Conservation (phyloP, 2,329 filamentous ascomycete species). For the Bertia moriformis region DNA sequence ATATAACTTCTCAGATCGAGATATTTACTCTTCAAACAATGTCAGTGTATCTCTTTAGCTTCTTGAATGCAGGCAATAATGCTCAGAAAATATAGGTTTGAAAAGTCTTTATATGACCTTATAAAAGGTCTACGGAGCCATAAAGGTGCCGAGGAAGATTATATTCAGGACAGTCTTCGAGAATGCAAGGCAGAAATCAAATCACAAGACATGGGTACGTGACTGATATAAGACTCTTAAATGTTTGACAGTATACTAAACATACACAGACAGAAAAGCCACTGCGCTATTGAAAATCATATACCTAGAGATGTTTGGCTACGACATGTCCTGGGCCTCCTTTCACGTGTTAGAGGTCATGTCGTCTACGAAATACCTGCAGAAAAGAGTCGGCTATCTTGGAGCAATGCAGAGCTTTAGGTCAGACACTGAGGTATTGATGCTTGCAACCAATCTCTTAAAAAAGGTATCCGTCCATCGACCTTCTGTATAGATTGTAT, state of each 20-base stretch:
- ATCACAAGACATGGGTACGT: constrained; percentile 42
- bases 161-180: constrained; percentile 44
- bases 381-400: constrained; percentile 90
- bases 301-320: constrained; percentile 96
- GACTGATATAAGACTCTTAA: too few relatives aligned
- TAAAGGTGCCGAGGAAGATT: constrained; percentile 47
- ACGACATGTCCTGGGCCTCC: constrained; percentile 98
- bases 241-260: too few relatives aligned
- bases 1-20: too few relatives aligned
- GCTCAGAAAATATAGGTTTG: constrained; percentile 30
- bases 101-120: constrained; percentile 56
- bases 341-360: constrained; percentile 98
- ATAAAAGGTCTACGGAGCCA: constrained; percentile 51
- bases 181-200: constrained; percentile 52
- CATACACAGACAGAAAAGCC: constrained; percentile 67
- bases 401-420: constrained; percentile 93
- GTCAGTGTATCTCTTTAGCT: too few relatives aligned
- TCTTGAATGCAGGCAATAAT: too few relatives aligned
- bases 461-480: constrained; percentile 78
- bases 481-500: too few relatives aligned
- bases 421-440: constrained; percentile 87
- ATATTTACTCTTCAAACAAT: too few relatives aligned
- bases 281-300: constrained; percentile 90
- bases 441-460: constrained; percentile 89
- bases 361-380: constrained; percentile 85